These are phyloP conservation scores for Ilex aquifolium DNA, from an alignment of 257 asterid species.

Conservation along the genomic window DNA sequence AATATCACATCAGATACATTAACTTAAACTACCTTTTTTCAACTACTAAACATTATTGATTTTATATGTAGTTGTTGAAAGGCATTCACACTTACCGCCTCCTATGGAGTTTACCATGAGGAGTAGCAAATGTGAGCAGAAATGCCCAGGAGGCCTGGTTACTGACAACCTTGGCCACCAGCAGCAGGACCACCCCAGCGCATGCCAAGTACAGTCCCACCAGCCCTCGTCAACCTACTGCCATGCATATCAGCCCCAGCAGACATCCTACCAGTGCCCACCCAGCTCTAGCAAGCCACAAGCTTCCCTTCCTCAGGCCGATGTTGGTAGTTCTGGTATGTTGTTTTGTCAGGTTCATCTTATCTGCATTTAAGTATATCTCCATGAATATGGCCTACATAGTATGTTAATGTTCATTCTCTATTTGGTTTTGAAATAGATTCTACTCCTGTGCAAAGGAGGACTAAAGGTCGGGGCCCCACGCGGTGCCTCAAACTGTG, in stretches of 20 bases:
- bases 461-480: conserved; percentile 21
- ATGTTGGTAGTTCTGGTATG: conserved; percentile 9
- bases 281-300: conserved; percentile 10
- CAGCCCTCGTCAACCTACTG: conserved; percentile 8
- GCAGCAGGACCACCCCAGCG: conserved; percentile 8
- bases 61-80: conserved; percentile 3
- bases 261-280: conserved; percentile 7
- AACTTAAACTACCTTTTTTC: not conserved
- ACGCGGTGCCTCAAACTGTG: conserved; percentile 12
- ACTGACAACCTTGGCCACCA: conserved; percentile 7
- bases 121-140: conserved; percentile 5
- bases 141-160: conserved; percentile 5
- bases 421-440: conserved; percentile 7
- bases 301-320: conserved; percentile 1
- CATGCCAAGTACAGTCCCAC: conserved; percentile 9
- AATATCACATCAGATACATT: not conserved
- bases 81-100: conserved; percentile 6
- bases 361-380: not conserved
- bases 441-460: conserved; percentile 10
- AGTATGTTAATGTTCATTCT: not conserved
- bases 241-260: conserved; percentile 7
- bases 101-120: conserved; percentile 12
- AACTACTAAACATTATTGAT: not conserved
- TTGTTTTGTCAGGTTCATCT: not conserved
- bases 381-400: conserved; percentile 3